A percentile compares a stretch with the other conserved stretches of the same genome.
phyloP scores from a whole-genome alignment of 257 asterid genomes.

The Echium plantagineum region DNA sequence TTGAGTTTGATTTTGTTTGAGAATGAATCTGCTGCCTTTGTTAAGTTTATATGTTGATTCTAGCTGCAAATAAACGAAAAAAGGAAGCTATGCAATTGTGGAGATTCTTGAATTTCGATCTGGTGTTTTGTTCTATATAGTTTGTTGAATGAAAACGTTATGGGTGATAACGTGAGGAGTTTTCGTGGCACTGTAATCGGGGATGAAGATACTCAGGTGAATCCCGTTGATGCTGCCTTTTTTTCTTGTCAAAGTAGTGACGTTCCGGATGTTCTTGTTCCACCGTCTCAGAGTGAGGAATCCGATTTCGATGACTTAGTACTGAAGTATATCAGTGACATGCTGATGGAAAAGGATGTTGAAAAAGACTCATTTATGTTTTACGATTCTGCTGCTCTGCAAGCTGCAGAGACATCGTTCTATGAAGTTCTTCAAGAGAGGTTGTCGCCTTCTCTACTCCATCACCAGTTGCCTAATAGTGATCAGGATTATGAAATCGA shows the following conservation, averaged over 20 bases:
- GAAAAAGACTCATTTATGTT: constrained; percentile 14
- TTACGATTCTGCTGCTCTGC: constrained; percentile 15
- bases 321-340: constrained; percentile 43
- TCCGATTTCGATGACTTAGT: constrained; percentile 58
- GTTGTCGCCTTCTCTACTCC: constrained; percentile 2
- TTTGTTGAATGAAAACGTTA: too few relatives aligned
- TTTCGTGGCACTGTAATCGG: too few relatives aligned
- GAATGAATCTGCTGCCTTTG: too few relatives aligned
- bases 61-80: too few relatives aligned
- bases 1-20: too few relatives aligned
- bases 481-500: background rate
- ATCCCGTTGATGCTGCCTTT: constrained; percentile 3
- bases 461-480: background rate
- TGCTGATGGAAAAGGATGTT: constrained; percentile 14
- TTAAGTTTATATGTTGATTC: too few relatives aligned
- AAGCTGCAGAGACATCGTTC: constrained; percentile 20
- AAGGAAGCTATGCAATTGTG: too few relatives aligned
- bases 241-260: constrained; percentile 9
- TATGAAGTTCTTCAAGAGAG: constrained; percentile 10
- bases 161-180: too few relatives aligned
- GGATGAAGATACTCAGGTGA: too few relatives aligned
- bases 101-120: too few relatives aligned
- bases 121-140: too few relatives aligned
- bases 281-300: constrained; percentile 36
- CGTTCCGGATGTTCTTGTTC: constrained; percentile 12